Evolutionary conservation across 2,329 filamentous ascomycete genomes (phyloP).

Genomic region (Ilyonectria sp.): DNA sequence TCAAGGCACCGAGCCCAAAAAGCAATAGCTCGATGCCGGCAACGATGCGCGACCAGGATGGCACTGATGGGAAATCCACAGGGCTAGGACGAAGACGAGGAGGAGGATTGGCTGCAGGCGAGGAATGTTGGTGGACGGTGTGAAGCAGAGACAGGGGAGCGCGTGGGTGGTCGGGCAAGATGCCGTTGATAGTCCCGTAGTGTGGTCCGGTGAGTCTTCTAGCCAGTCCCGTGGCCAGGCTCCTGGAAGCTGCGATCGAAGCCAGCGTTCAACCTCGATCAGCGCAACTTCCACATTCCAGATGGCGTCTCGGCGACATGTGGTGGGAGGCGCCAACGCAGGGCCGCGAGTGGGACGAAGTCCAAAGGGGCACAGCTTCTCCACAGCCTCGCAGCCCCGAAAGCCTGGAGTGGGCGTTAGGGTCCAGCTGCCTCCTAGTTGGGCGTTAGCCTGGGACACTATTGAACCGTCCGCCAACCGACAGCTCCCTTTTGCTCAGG

Average conservation of each 20-base stretch:
- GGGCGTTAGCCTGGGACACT: slow-evolving; percentile 41
- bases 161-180: background rate
- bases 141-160: slow-evolving; percentile 7
- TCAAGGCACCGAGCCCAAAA: slow-evolving; percentile 32
- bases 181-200: background rate
- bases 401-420: slow-evolving; percentile 16
- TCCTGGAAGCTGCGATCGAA: slow-evolving; percentile 4
- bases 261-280: slow-evolving; percentile 9
- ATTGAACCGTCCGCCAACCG: slow-evolving; percentile 30
- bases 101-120: background rate
- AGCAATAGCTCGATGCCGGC: slow-evolving; percentile 25
- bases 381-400: slow-evolving; percentile 1
- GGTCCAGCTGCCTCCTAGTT: slow-evolving; percentile 4
- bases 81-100: slow-evolving; percentile 5
- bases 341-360: slow-evolving; percentile 8
- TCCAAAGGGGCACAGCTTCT: slow-evolving; percentile 15
- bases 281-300: slow-evolving; percentile 28
- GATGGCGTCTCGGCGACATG: background rate
- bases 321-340: background rate
- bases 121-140: slow-evolving; percentile 3
- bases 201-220: slow-evolving; percentile 2
- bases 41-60: slow-evolving; percentile 20
- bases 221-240: background rate
- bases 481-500: slow-evolving; percentile 6
- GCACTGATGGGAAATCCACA: slow-evolving; percentile 17